Conservation (phyloP, 1,284 basidiomycete species). For the Malassezia vespertilionis region DNA sequence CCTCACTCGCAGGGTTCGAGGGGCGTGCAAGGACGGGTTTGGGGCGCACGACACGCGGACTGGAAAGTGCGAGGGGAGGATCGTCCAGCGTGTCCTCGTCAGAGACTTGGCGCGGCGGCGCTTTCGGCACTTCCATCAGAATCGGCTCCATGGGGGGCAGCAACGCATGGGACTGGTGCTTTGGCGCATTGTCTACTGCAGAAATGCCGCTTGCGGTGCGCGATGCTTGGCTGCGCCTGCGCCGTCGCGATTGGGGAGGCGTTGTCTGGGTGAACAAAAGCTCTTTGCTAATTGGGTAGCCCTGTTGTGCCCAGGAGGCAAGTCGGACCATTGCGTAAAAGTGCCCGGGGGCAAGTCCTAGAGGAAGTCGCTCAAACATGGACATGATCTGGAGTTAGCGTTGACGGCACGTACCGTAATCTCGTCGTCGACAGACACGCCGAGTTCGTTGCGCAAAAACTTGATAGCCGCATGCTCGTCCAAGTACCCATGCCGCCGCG, state of each 20-base stretch:
- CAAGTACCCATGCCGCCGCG: conserved; percentile 32
- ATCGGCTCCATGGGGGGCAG: not conserved
- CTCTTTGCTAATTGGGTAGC: conserved; percentile 21
- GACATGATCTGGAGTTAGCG: conserved; percentile 30
- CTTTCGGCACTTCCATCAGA: conserved; percentile 6
- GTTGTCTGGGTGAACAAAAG: conserved; percentile 39
- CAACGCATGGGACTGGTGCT: not conserved
- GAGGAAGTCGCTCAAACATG: conserved; percentile 40
- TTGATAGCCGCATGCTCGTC: conserved; percentile 43
- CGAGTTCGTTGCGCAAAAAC: conserved; percentile 38
- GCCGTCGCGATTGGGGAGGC: conserved; percentile 7
- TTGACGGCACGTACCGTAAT: conserved; percentile 22
- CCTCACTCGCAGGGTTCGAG: not conserved
- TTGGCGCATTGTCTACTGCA: not conserved
- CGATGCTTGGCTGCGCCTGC: conserved; percentile 2
- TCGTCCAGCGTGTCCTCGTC: conserved; percentile 4
- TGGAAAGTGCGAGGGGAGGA: not conserved
- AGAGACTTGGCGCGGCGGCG: conserved; percentile 8
- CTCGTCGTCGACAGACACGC: conserved; percentile 37
- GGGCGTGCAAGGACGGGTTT: conserved; percentile 13
- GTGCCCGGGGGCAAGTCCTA: conserved; percentile 38
- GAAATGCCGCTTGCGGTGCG: not conserved
- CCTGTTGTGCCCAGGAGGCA: conserved; percentile 42
- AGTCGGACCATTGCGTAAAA: conserved; percentile 44
- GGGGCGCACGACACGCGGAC: conserved; percentile 14